Base-by-base conservation (phyloP, 495 filamentous ascomycete genomes). In the Pyronema omphalodes region DNA sequence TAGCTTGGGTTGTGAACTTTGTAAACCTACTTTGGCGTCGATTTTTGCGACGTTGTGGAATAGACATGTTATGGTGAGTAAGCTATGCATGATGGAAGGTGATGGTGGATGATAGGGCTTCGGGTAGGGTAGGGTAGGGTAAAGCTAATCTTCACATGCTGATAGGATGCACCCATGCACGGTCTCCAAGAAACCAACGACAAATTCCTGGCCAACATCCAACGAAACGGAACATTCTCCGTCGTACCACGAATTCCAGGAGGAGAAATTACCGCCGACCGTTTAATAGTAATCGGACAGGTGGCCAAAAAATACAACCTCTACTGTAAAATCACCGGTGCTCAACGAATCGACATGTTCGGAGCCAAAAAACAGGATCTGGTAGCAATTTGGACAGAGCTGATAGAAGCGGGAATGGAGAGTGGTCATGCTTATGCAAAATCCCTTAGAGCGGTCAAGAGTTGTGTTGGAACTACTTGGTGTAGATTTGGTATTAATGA, bases 181-280 rank as follows among this genome's bases (percentile, higher is more conserved):
- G 86, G 87, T 14, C 72, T 94, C 1, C 89, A 94, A 67, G 89
- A 96, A 51, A 96, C 89, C 18, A 94, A 96, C 61, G 89, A 96
- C 67, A 73, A 78, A 41, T 96, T 84, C 66, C 73, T 96, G n/a
- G 89, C 80, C 11, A 96, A 96, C 56, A 93, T 94, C 55, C 88
- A 96, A 67, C 75, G 89, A 41, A 89, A 94, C 70, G 89, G 89
- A 33, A 94, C 88, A 1, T 96, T 86, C 67, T 86, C 81, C 1
- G 88, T 96, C 18, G 76, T 96, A 19, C 89, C 89, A 9, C 78
- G 89, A 14, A 79, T 96, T 1, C 69, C 85, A 11, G 89, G 75
- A 55, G 89, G 89, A 52, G 89, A 96, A 66, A 94, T 96, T 59
- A 93, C 87, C 0, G 78, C 89, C 0, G 86, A 93, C 17, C 91